Evolutionary conservation across 768 basidiomycete species (phyloP), one percentile per base, ranked within the genome.

Genomic region (Mycena galericulata): DNA sequence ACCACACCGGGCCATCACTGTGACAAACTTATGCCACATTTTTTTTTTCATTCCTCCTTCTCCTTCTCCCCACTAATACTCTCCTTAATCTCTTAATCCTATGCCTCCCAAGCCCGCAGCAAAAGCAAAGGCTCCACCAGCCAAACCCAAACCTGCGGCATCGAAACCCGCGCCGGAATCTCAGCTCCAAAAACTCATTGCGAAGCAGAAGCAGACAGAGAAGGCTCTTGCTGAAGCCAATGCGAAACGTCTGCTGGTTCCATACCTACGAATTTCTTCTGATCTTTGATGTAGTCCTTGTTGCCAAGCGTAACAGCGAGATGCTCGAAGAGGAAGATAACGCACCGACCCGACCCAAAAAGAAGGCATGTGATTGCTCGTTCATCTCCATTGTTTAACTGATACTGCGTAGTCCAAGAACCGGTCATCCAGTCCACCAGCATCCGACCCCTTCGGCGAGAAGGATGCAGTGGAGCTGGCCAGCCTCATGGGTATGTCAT

Each of bases 251-350:
- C 1, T 10, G 38, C 38, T 22, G 26, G 6, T 57, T 41, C 6
- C 20, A 17, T 17, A 14, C 1, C 40, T 26, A 1, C 15, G 18
- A 24, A 1, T 1, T 38, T 29, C n/a, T 18, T 38, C 54, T 34
- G 30, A 53, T 29, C 27, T 15, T 32, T n/a, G 7, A 14, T 47
- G 22, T 26, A 43, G 56, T 38, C 2, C 24, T 56, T 30, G n/a
- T n/a, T n/a, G 41, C 18, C 41, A 58, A 58, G 41, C 56, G 56
- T 12, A 58, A 58, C 41, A 30, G 26, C 2, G 56, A 58, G 2
- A 5, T 58, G 9, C 56, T 58, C 32, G 56, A 58, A 12, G 56
- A 43, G 1, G 56, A 58, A 45, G 50, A 51, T 20, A 24, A 22
- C 4, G 1, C 3, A 2, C 55, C 24, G 9, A 3, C 3, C 3